Base-by-base conservation (phyloP, 169 alveolate species). In the Babesia ovata region DNA sequence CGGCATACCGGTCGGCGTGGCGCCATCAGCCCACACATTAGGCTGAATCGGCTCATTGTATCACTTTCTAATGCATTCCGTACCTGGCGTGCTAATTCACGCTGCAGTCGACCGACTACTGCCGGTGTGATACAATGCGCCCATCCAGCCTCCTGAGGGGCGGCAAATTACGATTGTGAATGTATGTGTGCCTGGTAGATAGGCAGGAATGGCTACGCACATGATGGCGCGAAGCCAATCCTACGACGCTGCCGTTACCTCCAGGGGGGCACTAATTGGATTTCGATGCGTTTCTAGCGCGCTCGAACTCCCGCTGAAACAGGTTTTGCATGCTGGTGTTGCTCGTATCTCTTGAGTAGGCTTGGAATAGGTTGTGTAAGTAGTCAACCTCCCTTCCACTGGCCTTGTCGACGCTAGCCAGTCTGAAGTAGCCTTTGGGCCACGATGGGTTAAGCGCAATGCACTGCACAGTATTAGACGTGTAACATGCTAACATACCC, bases 371-470 rank as follows among this genome's bases (percentile, higher is more conserved):
- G 56, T 67, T 57, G 65, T 73, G 72, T 45, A 82, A 60, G 52
- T 82, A 82, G 52, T 82, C 85, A 12, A 74, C 85, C 53, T 57
- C 56, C 54, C 56, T 50, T n/a, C 67, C 74, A 46, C 17, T 19
- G 33, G 49, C 84, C 50, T 65, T 72, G 61, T 82, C 62, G 56
- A 67, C 84, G 36, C 42, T 52, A 28, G 89, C 89, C 50, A 73
- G 62, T 6, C 89, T 22, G 58, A 73, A 44, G 70, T 82, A 73
- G 28, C 84, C 89, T 70, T 82, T 82, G 21, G 77, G 71, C 89
- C 89, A 82, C 28, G 33, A 24, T 13, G 84, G 82, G 58, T 82
- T 72, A 13, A 53, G 46, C 14, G 45, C 71, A 14, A 82, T 69
- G 24, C 76, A 59, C 85, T 82, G 49, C 48, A 62, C n/a, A 16